Conservation (phyloP, 2,329 filamentous ascomycete species). For the Parastagonospora avenae region DNA sequence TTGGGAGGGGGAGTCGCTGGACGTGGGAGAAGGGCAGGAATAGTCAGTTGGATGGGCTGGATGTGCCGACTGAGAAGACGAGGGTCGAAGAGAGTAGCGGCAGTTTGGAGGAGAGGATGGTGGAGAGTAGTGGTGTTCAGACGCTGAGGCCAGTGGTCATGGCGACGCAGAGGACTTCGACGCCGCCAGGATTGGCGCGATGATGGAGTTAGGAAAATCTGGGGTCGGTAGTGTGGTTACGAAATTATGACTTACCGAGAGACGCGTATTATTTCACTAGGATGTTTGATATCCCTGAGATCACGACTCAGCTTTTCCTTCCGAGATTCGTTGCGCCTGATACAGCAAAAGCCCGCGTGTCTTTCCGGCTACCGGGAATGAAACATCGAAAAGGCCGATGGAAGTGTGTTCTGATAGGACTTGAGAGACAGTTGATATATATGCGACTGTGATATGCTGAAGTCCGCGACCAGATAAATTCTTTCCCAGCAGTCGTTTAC, state of each 20-base stretch:
- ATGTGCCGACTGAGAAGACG: constrained; percentile 4
- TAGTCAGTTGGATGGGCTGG: constrained; percentile 8
- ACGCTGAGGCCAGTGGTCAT: neutral
- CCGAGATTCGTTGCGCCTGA: neutral
- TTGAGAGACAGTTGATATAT: constrained; percentile 48
- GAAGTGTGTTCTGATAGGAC: constrained; percentile 48
- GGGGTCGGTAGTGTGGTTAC: neutral
- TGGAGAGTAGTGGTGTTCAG: constrained; percentile 11
- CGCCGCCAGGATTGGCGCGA: neutral
- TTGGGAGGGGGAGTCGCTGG: constrained; percentile 9
- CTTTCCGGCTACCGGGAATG: constrained; percentile 41
- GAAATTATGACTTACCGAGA: neutral
- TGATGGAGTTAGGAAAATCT: neutral
- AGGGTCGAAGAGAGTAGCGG: constrained; percentile 2
- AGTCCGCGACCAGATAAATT: constrained; percentile 48
- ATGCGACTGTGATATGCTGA: constrained; percentile 57
- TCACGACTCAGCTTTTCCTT: neutral
- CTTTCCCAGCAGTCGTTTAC: neutral
- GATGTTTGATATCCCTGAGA: neutral
- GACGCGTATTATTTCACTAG: too few species aligned
- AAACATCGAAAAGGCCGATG: constrained; percentile 46
- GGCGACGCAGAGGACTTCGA: constrained; percentile 1
- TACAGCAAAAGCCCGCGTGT: too few species aligned
- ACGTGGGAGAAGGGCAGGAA: constrained; percentile 6
- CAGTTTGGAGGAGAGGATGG: constrained; percentile 18